Evolutionary conservation across 2,329 filamentous ascomycete genomes (phyloP), one percentile per base, ranked within the genome.

Genomic region (Clarireedia monteithiana): DNA sequence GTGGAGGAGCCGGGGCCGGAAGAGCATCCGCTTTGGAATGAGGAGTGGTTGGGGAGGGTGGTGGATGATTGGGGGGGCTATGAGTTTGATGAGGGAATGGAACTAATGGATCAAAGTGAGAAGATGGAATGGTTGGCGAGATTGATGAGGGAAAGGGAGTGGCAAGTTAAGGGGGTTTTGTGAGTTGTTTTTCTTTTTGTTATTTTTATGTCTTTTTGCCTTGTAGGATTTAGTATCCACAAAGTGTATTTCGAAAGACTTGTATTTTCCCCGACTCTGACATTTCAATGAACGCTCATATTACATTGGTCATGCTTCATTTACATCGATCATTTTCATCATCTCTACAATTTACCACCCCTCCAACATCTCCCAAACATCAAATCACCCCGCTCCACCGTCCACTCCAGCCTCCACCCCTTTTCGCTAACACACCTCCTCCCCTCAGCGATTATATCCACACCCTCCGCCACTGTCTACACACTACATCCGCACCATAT

Each of bases 381-480:
- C 27, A 30, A 30, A 6, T 9, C 6, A 9, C 5, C 27, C 27
- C 27, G 20, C 27, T 9, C 6, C 4, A 30, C 26, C 26, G 1
- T 27, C 5, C 26, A 27, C 26, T 27, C 26, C 26, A 6, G 6
- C 27, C 27, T 30, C 4, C 27, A 30, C 7, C 10, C 27, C 27
- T 20, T 20, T 20, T 30, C 6, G 10, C 27, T 30, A 30, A 30
- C 27, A 7, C 27, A 6, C 6, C 27, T 30, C 27, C 27, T 9
- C 27, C 5, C 27, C 40, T 9, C 14, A 66, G 63, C 44, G 69
- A 71, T 50, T 71, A 71, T 49, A 61, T 62, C 34, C 67, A 71
- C 51, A 61, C 62, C 2, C 53, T 72, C 4, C 49, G 62, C 5
- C 34, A 57, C 34, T 72, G 69, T 56, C 61, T 68, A 17, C 26